phyloP scores from a whole-genome alignment of 371 early-diverging fungal species.

The Syncephalastrum monosporum region DNA sequence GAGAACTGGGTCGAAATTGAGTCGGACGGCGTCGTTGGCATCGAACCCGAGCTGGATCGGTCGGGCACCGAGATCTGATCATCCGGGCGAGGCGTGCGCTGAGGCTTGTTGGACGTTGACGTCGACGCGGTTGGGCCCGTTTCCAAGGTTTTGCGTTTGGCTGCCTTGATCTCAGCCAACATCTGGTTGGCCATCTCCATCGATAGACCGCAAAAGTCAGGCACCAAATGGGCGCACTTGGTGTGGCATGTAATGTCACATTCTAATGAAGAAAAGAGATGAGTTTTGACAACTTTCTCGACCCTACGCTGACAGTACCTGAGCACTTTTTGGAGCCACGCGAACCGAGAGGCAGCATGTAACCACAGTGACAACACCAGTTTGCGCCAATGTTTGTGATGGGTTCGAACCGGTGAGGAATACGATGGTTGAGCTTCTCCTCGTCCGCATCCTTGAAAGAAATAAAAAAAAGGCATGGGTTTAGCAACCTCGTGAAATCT shows the following conservation, averaged over 20 bases:
- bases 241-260: slow-evolving; percentile 87
- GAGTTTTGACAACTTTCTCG: not conserved
- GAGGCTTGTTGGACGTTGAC: slow-evolving; percentile 7
- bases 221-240: slow-evolving; percentile 86
- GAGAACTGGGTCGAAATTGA: slow-evolving; percentile 12
- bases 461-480: slow-evolving; percentile 1
- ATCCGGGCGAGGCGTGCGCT: slow-evolving; percentile 8
- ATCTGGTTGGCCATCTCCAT: slow-evolving; percentile 85
- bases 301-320: slow-evolving; percentile 14
- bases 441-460: slow-evolving; percentile 53
- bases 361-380: slow-evolving; percentile 99
- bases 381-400: slow-evolving; percentile 76
- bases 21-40: slow-evolving; percentile 9
- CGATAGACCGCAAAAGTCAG: slow-evolving; percentile 92
- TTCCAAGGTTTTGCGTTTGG: slow-evolving; percentile 43
- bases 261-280: slow-evolving; percentile 38
- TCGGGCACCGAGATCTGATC: slow-evolving; percentile 16
- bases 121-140: slow-evolving; percentile 12
- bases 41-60: slow-evolving; percentile 8
- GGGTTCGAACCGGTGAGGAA: slow-evolving; percentile 93
- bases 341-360: slow-evolving; percentile 86
- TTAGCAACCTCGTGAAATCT: slow-evolving; percentile 12
- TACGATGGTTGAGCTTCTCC: slow-evolving; percentile 82
- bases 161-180: slow-evolving; percentile 74
- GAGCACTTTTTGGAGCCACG: slow-evolving; percentile 67